Base-by-base conservation (phyloP, 768 basidiomycete species). In the Pulveroboletus ravenelii region DNA sequence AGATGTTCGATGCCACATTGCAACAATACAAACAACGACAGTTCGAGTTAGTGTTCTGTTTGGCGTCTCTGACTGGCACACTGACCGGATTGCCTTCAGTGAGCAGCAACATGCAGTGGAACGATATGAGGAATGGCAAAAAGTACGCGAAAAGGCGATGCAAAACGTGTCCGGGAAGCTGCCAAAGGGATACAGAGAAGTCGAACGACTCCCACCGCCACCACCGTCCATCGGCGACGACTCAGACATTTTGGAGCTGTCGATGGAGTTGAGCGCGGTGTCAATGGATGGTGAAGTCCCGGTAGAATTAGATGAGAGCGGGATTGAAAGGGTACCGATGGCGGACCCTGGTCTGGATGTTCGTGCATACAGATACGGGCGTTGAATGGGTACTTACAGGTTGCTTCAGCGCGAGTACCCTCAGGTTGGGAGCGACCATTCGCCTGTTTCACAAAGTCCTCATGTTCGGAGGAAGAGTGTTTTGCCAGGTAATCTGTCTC, bases 391-490 rank as follows among this genome's bases (percentile, higher is more conserved):
- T 54, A 54, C 62, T 62, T 59, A 59, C 55, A 39, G 10, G 43
- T 56, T 53, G 41, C 43, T 63, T 57, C 55, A 89, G 87, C 77
- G 78, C 61, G 79, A 81, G 52, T 77, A 84, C 62, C 85, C 84
- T 46, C 85, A 85, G 59, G 73, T 84, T 47, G 79, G 78, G 53
- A 72, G 78, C 58, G 79, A 84, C 51, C 80, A 81, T 60, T 79
- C 80, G 41, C 74, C 81, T 29, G 69, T 76, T 55, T 70, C 78
- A 48, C 72, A 75, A 51, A 81, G 84, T 39, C 78, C 93, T 47
- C 95, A 99, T 70, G 82, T 94, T 31, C 84, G 95, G 60, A 80
- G 95, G 69, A 96, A 93, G 76, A 95, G 92, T 62, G 93, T 95
- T 41, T 76, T 97, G 54, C 94, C 93, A 72, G 87, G 90, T 90